Conservation (phyloP, 2,329 filamentous ascomycete genomes). For the Lasiodiplodia theobromae region DNA sequence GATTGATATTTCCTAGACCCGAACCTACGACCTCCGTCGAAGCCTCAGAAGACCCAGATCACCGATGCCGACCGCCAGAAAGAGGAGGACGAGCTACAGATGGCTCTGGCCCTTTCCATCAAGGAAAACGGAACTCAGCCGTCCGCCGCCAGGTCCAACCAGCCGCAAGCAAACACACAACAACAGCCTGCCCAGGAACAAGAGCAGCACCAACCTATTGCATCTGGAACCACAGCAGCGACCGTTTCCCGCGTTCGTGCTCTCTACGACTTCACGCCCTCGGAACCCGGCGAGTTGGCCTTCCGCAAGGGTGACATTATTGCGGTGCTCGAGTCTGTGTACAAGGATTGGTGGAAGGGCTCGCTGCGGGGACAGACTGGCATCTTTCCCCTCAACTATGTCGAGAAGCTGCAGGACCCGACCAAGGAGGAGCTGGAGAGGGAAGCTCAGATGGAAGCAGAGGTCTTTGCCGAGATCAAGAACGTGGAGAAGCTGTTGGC, state of each 20-base stretch:
- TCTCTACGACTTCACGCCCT: constrained; percentile 92
- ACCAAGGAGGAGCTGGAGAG: constrained; percentile 92
- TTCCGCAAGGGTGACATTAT: constrained; percentile 98
- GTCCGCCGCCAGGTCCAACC: constrained; percentile 50
- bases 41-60: constrained; percentile 90
- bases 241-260: constrained; percentile 95
- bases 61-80: constrained; percentile 90
- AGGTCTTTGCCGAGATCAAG: constrained; percentile 78
- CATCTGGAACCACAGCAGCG: constrained; percentile 89
- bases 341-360: constrained; percentile 99
- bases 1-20: constrained; percentile 69
- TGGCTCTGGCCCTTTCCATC: constrained; percentile 90
- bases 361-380: constrained; percentile 93
- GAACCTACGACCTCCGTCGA: constrained; percentile 87
- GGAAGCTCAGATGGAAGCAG: constrained; percentile 92
- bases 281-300: constrained; percentile 91
- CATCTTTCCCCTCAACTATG: constrained; percentile 98
- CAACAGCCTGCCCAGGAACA: constrained; percentile 33
- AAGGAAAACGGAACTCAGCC: constrained; percentile 72
- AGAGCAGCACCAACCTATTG: constrained; percentile 64
- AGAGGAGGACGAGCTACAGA: constrained; percentile 96
- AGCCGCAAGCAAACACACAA: constrained; percentile 43
- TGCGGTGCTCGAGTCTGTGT: constrained; percentile 94
- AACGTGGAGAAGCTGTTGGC: constrained; percentile 85
- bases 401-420: constrained; percentile 95